Base-by-base conservation (phyloP, 148 eudicot species). In the Chenopodium album region DNA sequence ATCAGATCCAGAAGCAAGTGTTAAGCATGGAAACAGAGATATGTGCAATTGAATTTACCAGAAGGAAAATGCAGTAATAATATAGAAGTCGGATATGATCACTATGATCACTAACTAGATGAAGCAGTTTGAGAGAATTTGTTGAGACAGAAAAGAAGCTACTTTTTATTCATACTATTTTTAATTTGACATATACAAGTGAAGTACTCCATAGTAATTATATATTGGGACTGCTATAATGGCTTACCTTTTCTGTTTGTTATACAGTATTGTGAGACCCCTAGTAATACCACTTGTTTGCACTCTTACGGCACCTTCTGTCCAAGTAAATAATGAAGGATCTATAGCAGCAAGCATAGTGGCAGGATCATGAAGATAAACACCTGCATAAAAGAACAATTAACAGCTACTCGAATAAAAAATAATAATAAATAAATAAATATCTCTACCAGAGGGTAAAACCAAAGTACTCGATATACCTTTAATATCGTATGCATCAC, bases 301-400 rank as follows among this genome's bases (percentile, higher is more conserved):
- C 78, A 96, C 98, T 84, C 98, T 90, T 29, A 94, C 92, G 47
- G 80, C 91, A 66, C 99, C 99, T 87, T 96, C 95, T 48, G 86
- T 86, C 77, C 85, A 96, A 59, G 99, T 96, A 75, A 96, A 62
- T 52, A 96, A 83, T 59, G 99, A 94, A 72, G 99, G 98, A 82
- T 93, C 82, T 78, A 94, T 89, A 78, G 99, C 99, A 84, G 92
- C 98, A 76, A 96, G 88, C 80, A 94, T 67, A 71, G 97, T 82
- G 9, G 97, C 86, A 67, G 98, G 99, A 87, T 96, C 99, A 54
- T 96, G 99, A 82, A 96, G 95, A 80, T 94, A 96, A 73, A 92
- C 97, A 78, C 95, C 98, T 96, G 88, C 87, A 87, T 70, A 68
- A 29, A 78, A 77, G 37, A 46, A 63, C 73, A 17, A 78, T 28